Base-by-base conservation (phyloP, 352 stramenopile species). In the Thalassiosira hispida region DNA sequence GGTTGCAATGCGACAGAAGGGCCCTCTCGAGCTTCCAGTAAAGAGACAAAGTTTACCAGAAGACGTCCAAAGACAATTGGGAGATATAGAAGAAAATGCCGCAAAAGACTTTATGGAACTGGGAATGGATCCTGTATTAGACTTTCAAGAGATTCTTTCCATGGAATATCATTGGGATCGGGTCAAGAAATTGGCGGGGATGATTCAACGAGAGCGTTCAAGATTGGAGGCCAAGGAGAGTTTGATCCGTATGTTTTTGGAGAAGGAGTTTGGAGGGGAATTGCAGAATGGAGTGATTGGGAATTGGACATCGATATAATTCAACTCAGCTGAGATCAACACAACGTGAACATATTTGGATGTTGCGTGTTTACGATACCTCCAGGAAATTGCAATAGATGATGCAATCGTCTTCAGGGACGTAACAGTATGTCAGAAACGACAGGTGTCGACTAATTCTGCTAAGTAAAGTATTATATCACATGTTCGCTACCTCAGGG, bases 41-140 rank as follows among this genome's bases (percentile, higher is more conserved):
- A 77, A 79, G 56, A 44, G 78, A 27, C 52, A 68, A 22, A 71
- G 29, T 53, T 49, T 86, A 33, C 73, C 78, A 40, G n/a, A 59
- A 29, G 18, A 49, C 57, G 66, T 83, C 0, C 78, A 86, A 66
- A 73, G 47, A 40, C 51, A 79, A 18, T 62, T 86, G 16, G 49
- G 73, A 27, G 61, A 75, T 6, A 73, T 86, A 38, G 78, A 86
- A 44, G 35, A 80, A 44, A 69, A 46, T 59, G 78, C 78, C 4
- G 51, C 67, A 20, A 3, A 18, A 44, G 72, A 86, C 64, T 86
- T 70, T 31, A 56, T 80, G 25, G 73, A 81, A 33, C 42, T 78
- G 51, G 78, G 78, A 20, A 76, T 86, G 68, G 78, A 86, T 44
- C 78, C 78, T 0, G 60, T 82, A 11, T 46, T 86, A 18, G 78